Base-by-base conservation (phyloP, 164 flowering plant genomes). In the Vitis rotundifolia region DNA sequence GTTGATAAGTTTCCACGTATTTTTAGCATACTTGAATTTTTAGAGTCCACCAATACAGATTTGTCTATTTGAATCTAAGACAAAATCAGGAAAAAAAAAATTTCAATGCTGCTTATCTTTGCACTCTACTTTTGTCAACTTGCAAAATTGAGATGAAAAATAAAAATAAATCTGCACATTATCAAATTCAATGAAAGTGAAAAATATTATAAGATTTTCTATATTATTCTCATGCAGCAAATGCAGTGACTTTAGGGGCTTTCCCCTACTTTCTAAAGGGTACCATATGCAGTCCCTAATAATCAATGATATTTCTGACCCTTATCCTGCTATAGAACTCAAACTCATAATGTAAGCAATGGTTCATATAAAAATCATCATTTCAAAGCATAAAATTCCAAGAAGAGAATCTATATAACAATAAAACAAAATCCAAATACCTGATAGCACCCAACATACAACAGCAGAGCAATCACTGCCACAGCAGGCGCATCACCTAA, bases 401-500 rank as follows among this genome's bases (percentile, higher is more conserved):
- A 2, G 69, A 53, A 4, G 5, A 55, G 18, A 59, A 44, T 44
- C 53, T 9, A 16, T 9, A 29, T n/a, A 61, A 63, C 68, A 48
- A 22, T 57, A 37, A 52, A 19, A 47, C 58, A 65, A 59, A 5
- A 61, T 7, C 19, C 47, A 3, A 6, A 55, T 81, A 95, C 99
- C 98, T 96, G 99, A 76, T 96, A 96, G 80, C 97, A 90, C 11
- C 98, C 94, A 63, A 93, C 98, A 71, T 96, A 96, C 63, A 90
- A 66, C 50, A 96, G 84, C 71, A 96, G 76, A 44, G 89, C 98
- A 77, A 78, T 80, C 28, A 96, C 99, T 79, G 99, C 99, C 54
- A 91, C 80, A 59, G 77, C 74, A 2, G 95, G 87, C 37, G 78
- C 81, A 71, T 82, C 63, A 75, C 73, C 86, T 69, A 90, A 70